Base-by-base conservation (phyloP, 164 flowering plant species). In the Saururus chinensis region DNA sequence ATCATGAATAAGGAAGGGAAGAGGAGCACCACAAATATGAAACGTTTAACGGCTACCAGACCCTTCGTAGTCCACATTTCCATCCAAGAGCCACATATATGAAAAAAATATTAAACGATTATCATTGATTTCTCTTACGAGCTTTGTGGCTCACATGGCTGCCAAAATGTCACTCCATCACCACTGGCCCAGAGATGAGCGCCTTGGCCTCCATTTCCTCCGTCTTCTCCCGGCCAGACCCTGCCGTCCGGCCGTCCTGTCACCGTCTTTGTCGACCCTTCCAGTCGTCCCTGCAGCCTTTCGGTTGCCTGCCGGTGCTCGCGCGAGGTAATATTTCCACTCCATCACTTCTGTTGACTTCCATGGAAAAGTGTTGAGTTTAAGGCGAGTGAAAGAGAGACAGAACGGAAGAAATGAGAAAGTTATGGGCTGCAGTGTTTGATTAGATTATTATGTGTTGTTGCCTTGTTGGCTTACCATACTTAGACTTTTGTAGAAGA, bases 131-230 rank as follows among this genome's bases (percentile, higher is more conserved):
- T 45, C 14, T 45, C 49, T 45, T 8, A 8, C 11, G 49, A 45
- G 49, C 49, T 45, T 45, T 45, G 49, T 45, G 49, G 49, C 49
- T 45, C 49, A 12, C 49, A 17, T 12, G 7, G 17, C 49, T 17
- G 14, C 49, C 49, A 45, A 45, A 45, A 45, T 45, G 49, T 13
- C 49, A 45, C 49, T 30, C 37, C 37, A 30, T 6, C 37, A 6
- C 37, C 37, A 30, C 37, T 6, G 6, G 4, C 49, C 49, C 58
- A 23, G 58, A 23, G 19, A 23, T 55, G 58, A 55, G 58, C 35
- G 30, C 58, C 35, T 55, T 55, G 35, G 30, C 58, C 35, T 23
- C 58, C 35, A 24, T 30, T 23, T 55, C 58, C 58, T 24, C 58
- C 58, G 58, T 23, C 35, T 21, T 19, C 58, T 19, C 24, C 58